Conservation (phyloP, 23 red algal genomes). For the Gracilaria caudata region DNA sequence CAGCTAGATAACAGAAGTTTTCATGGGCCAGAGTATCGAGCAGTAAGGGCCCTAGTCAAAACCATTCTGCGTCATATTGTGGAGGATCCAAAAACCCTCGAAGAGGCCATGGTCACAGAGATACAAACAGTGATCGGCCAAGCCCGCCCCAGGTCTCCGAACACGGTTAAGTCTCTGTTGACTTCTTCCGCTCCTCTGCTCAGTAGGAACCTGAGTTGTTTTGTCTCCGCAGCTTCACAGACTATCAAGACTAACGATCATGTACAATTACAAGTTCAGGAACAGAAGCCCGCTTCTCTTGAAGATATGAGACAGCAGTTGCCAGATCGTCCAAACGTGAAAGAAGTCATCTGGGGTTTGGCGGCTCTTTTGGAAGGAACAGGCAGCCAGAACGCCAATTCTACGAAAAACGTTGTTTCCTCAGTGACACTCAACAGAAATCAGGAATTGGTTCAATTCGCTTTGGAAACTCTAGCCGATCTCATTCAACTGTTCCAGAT, state of each 20-base stretch:
- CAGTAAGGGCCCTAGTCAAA: constrained; percentile 31
- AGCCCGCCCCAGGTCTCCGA: constrained; percentile 21
- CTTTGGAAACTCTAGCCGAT: constrained; percentile 54
- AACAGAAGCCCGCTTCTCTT: constrained; percentile 1
- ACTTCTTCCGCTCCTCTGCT: constrained; percentile 42
- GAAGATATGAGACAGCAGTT: constrained; percentile 24
- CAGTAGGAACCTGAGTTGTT: constrained; percentile 43
- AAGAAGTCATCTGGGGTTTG: constrained; percentile 43
- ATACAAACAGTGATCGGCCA: constrained; percentile 26
- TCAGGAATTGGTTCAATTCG: constrained; percentile 37
- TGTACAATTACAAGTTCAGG: constrained; percentile 14
- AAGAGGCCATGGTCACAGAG: constrained; percentile 70
- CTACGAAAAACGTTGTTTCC: constrained; percentile 11
- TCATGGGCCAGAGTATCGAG: constrained; percentile 13
- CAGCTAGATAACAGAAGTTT: constrained; percentile 3
- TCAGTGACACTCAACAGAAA: background rate
- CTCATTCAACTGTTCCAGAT: constrained; percentile 59
- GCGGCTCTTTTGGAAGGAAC: constrained; percentile 10
- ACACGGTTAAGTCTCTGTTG: constrained; percentile 41
- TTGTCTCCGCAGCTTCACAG: constrained; percentile 37
- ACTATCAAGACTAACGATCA: background rate
- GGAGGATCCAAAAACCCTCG: constrained; percentile 65
- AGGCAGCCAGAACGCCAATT: background rate
- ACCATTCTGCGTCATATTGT: constrained; percentile 67
- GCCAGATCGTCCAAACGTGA: constrained; percentile 38